These are phyloP conservation scores for Saraca asoca DNA, from an alignment of 331 rosid genomes.

Conservation along the genomic window DNA sequence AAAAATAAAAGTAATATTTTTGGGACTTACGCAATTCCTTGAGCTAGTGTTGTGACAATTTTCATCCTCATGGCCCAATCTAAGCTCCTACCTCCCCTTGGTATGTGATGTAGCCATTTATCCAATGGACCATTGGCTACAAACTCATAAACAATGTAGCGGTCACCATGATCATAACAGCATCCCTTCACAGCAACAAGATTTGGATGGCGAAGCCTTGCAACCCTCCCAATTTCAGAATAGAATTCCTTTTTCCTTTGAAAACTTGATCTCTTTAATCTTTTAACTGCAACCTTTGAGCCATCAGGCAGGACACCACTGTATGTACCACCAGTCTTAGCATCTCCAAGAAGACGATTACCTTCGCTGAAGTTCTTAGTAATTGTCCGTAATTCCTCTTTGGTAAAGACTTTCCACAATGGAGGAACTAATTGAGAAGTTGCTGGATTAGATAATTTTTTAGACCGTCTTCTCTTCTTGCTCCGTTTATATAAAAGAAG, in stretches of 20 bases:
- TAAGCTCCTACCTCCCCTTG: slow-evolving; percentile 94
- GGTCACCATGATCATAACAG: slow-evolving; percentile 97
- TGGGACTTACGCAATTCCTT: slow-evolving; percentile 93
- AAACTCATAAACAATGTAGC: slow-evolving; percentile 92
- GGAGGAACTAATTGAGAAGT: slow-evolving; percentile 69
- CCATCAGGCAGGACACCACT: slow-evolving; percentile 89
- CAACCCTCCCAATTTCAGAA: slow-evolving; percentile 92
- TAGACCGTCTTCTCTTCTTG: slow-evolving; percentile 85
- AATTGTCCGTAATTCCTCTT: slow-evolving; percentile 84
- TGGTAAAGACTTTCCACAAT: slow-evolving; percentile 86
- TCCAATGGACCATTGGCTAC: slow-evolving; percentile 95
- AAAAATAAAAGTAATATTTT: not conserved
- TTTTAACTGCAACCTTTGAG: slow-evolving; percentile 87
- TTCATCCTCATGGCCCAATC: slow-evolving; percentile 96
- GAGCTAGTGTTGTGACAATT: slow-evolving; percentile 90
- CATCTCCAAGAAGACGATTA: slow-evolving; percentile 88
- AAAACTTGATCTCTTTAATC: slow-evolving; percentile 88
- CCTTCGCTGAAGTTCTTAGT: slow-evolving; percentile 99
- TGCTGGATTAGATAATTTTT: slow-evolving; percentile 70
- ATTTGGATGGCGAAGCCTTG: slow-evolving; percentile 90
- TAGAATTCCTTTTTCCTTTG: slow-evolving; percentile 94
- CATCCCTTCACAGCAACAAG: slow-evolving; percentile 96
- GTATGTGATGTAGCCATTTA: slow-evolving; percentile 95
- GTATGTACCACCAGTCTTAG: slow-evolving; percentile 93
- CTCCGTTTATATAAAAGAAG: slow-evolving; percentile 83